Conservation (phyloP, 371 early-diverging fungal genomes). For the Rhizopus delemar region DNA sequence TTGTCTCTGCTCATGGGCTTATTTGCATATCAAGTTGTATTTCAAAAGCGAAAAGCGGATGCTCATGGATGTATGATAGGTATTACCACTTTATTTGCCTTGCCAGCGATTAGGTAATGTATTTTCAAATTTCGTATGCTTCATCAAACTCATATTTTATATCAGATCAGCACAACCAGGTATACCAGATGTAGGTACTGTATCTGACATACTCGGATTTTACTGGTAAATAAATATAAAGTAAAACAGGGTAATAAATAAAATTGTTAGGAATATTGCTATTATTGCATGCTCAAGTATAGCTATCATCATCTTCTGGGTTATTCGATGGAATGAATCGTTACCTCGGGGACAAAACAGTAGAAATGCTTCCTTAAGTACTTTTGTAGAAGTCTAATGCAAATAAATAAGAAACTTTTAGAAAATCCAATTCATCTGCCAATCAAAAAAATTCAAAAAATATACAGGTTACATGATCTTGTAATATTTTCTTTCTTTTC, state of each 20-base stretch:
- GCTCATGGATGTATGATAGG: constrained; percentile 44
- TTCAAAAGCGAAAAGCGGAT: constrained; percentile 28
- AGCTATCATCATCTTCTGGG: constrained; percentile 36
- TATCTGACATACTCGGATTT: constrained; percentile 40
- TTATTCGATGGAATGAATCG: constrained; percentile 27
- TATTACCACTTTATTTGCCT: constrained; percentile 42
- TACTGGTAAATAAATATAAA: constrained; percentile 29
- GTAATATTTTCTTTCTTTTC: no score
- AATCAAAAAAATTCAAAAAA: no score
- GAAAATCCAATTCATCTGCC: no score
- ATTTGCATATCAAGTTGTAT: constrained; percentile 36
- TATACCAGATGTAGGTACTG: constrained; percentile 42
- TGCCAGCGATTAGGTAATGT: constrained; percentile 35
- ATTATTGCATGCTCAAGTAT: constrained; percentile 39
- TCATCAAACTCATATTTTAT: no score
- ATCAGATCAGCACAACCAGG: constrained; percentile 39
- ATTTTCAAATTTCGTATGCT: no score
- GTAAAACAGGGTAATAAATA: no score
- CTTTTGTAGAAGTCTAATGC: constrained; percentile 1
- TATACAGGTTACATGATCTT: no score
- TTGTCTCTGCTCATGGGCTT: constrained; percentile 34
- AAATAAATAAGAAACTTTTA: background rate
- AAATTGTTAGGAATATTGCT: constrained; percentile 35
- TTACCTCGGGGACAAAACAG: background rate
- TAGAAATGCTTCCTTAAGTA: constrained; percentile 5